Evolutionary conservation across 768 basidiomycete genomes (phyloP), one percentile per base, ranked within the genome.

Genomic region (Leccinum boreale): DNA sequence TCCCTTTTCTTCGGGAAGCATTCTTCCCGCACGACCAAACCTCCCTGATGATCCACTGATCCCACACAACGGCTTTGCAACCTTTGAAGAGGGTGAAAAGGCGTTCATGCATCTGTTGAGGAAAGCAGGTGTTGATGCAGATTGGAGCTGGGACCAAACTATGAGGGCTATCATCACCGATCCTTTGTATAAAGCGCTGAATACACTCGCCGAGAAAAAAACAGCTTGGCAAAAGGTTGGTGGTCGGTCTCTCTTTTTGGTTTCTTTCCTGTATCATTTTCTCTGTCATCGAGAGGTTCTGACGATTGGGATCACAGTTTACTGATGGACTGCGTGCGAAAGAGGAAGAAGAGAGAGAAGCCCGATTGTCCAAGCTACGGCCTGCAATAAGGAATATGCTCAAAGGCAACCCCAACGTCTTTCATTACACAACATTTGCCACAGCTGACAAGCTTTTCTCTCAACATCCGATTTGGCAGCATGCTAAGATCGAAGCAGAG

Each of bases 111-210:
- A 91, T 75, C 77, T 99, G 56, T 75, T 99, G 64, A 82, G 88
- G 65, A 93, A 92, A 75, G 89, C 91, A 48, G 92, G 92, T 31
- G 90, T 98, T 45, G 92, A 93, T 73, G 86, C 89, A 47, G 87
- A 82, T 62, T 98, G 92, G 91, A 93, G 93, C 35, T 99, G 97
- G 97, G 97, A 99, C 72, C 87, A 92, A 76, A 94, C 94, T 53
- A 97, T 98, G 92, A 84, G 95, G 70, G 90, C 92, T 66, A 94
- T 97, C 73, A 96, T 99, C 74, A 98, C 94, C 65, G 96, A 98
- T 78, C 96, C 97, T 46, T 74, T 97, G 62, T 99, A 98, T 77
- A 95, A 93, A 77, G 89, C 94, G 46, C 79, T 99, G 59, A 90
- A 90, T 69, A 93, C 90, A 47, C 80, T 98, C 50, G 93, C 93